These are phyloP conservation scores for Lichtheimia ornata DNA, from an alignment of 371 early-diverging fungal species.

Conservation along the genomic window DNA sequence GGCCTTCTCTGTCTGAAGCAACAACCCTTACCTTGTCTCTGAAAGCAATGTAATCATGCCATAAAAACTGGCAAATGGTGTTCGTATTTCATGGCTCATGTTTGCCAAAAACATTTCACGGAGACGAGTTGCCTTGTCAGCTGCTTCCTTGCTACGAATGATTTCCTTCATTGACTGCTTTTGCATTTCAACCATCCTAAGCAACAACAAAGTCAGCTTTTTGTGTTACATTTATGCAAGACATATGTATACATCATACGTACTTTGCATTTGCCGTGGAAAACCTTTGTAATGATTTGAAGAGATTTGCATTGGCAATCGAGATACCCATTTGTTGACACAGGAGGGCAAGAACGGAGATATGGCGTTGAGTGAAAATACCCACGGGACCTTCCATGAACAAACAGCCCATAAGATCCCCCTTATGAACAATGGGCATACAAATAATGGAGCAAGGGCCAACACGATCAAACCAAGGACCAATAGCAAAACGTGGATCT, in stretches of 20 bases:
- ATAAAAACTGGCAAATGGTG: slow-evolving; percentile 61
- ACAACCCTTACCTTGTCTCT: slow-evolving; percentile 39
- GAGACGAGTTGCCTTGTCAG: slow-evolving; percentile 39
- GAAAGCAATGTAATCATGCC: slow-evolving; percentile 62
- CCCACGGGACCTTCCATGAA: slow-evolving; percentile 58
- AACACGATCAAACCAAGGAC: slow-evolving; percentile 46
- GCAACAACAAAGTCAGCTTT: not conserved
- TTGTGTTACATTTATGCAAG: not conserved
- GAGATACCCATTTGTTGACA: slow-evolving; percentile 66
- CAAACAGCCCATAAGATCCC: slow-evolving; percentile 49
- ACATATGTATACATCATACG: not conserved
- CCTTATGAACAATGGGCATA: slow-evolving; percentile 57
- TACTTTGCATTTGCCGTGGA: slow-evolving; percentile 38
- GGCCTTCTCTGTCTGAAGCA: too few species aligned
- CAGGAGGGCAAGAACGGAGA: slow-evolving; percentile 54
- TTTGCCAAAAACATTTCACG: slow-evolving; percentile 61
- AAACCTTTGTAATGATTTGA: slow-evolving; percentile 45
- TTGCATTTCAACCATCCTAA: slow-evolving; percentile 51
- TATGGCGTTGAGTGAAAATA: slow-evolving; percentile 58
- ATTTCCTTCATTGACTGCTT: slow-evolving; percentile 47
- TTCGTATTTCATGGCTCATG: slow-evolving; percentile 59
- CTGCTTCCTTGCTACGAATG: slow-evolving; percentile 47
- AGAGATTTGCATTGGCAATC: slow-evolving; percentile 57
- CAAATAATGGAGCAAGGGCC: slow-evolving; percentile 57
- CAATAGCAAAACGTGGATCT: slow-evolving; percentile 44